Base-by-base conservation (phyloP, 805 yeast genomes). In the Wickerhamomyces kurtzmanii region DNA sequence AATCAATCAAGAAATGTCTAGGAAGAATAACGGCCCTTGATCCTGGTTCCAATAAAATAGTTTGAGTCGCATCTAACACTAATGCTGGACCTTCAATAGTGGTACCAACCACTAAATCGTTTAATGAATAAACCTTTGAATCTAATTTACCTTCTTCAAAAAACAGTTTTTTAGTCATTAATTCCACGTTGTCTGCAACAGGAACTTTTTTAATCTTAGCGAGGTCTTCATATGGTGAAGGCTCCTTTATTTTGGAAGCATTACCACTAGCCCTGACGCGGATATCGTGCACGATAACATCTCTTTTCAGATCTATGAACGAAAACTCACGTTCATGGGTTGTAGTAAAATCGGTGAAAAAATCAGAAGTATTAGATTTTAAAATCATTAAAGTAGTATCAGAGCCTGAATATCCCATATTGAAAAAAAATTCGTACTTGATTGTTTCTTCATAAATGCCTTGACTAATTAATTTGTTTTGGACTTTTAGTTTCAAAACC, bases 361-460 rank as follows among this genome's bases (percentile, higher is more conserved):
- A 45, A 36, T 37, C 52, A 26, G 13, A 37, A 12, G 47, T 49
- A 11, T 36, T 39, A 10, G 42, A 43, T 22, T 36, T 37, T 14
- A 43, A 25, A 27, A 44, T 36, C 43, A 62, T 51, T 27, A 65
- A 50, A 38, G 59, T 61, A 12, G 71, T 65, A 39, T 66, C 69
- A 3, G 68, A 57, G 6, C 70, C 69, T 27, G 47, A 55, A 38
- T 60, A 65, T 26, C 66, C 54, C 65, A 65, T 57, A 33, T 64
- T 57, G 36, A 63, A 50, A 34, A 44, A 53, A 7, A 55, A 47
- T 3, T 36, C 36, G 6, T 41, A 32, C 17, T 27, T 34, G 17
- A 43, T 34, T 3, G 40, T 31, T 31, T 53, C 57, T 11, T 35
- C 28, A 26, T 33, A 23, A n/a, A 37, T 42, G 28, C 53, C 43